These are phyloP conservation scores for Guadua angustifolia DNA, from an alignment of 176 grass and related monocot species.

Conservation along the genomic window DNA sequence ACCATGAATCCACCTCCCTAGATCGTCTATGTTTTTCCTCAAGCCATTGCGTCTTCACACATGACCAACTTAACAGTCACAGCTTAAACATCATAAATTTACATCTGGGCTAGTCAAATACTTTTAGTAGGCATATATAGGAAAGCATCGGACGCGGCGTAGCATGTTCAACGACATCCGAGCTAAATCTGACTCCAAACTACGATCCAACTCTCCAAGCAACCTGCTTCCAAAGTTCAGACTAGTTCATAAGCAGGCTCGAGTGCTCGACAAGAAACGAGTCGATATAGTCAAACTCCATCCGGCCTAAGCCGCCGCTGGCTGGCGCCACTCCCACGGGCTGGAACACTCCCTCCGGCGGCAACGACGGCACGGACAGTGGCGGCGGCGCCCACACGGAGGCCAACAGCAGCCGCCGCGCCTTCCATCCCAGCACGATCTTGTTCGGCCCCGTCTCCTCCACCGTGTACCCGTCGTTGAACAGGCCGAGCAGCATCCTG, in stretches of 20 bases:
- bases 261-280: slow-evolving; percentile 55
- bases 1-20: too few species aligned
- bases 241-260: slow-evolving; percentile 53
- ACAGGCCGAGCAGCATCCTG: slow-evolving; percentile 63
- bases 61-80: too few species aligned
- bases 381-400: slow-evolving; percentile 63
- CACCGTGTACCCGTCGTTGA: slow-evolving; percentile 73
- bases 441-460: slow-evolving; percentile 64
- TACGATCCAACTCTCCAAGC: neutral
- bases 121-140: too few species aligned
- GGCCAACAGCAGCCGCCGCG: slow-evolving; percentile 56
- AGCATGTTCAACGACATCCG: neutral
- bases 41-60: too few species aligned
- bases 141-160: too few species aligned
- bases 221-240: slow-evolving; percentile 20
- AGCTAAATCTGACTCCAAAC: neutral
- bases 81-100: neutral
- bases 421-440: slow-evolving; percentile 69
- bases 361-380: slow-evolving; percentile 22
- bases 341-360: slow-evolving; percentile 22
- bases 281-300: slow-evolving; percentile 53
- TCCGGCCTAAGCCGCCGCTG: slow-evolving; percentile 31
- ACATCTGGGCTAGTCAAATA: too few species aligned
- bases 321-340: slow-evolving; percentile 26
- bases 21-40: too few species aligned